Conservation (phyloP, 164 flowering plant genomes). For the Cinnamomum micranthum region DNA sequence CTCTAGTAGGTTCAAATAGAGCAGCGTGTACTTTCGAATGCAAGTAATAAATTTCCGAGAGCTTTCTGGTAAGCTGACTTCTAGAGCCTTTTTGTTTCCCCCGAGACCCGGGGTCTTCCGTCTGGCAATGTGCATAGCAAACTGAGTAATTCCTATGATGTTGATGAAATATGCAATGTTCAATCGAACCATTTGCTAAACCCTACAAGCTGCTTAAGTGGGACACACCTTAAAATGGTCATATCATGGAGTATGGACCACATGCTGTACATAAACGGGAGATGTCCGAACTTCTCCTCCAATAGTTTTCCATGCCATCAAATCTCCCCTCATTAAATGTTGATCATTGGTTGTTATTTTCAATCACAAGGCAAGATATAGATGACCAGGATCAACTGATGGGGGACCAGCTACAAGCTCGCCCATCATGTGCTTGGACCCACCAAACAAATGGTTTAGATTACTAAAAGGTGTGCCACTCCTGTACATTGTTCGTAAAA, state of each 20-base stretch:
- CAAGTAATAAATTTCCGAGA: constrained; percentile 96
- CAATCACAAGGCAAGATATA: too few species aligned
- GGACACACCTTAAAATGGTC: neutral
- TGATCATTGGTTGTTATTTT: too few species aligned
- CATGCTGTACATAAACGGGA: neutral
- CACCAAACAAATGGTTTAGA: neutral
- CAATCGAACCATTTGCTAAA: neutral
- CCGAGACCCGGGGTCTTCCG: constrained; percentile 70
- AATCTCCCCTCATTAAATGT: too few species aligned
- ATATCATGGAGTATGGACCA: neutral
- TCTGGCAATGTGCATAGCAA: constrained; percentile 35
- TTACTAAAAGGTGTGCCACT: neutral
- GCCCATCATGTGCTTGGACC: too few species aligned
- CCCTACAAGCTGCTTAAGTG: neutral
- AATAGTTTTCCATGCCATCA: too few species aligned
- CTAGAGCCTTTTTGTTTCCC: constrained; percentile 70
- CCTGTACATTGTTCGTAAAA: neutral
- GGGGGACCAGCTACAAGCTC: too few species aligned
- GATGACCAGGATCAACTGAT: neutral
- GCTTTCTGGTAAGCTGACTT: constrained; percentile 88
- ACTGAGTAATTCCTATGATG: neutral
- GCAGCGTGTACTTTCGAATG: constrained; percentile 76
- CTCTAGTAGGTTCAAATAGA: constrained; percentile 79
- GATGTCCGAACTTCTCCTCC: neutral
- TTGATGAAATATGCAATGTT: neutral